Evolutionary conservation across 768 basidiomycete species (phyloP), one percentile per base, ranked within the genome.

Genomic region (Asterophora lycoperdoides): DNA sequence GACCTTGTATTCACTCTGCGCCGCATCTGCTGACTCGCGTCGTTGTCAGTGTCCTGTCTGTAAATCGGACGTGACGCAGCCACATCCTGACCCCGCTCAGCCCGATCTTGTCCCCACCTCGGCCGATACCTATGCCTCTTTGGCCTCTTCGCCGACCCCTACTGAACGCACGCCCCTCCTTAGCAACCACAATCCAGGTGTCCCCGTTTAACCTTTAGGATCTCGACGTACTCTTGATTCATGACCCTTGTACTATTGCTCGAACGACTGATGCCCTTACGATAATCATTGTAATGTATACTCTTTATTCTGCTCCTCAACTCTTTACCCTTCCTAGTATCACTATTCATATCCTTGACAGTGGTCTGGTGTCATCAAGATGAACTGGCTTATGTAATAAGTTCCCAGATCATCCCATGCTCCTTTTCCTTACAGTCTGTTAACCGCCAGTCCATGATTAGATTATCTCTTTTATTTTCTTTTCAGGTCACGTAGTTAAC

Each of bases 51-150:
- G 93, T 58, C 93, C 93, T 5, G 76, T 93, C 2, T 96, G 93
- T 70, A 91, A 94, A 65, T 84, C 89, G 41, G 93, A 96, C 61
- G 91, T 96, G 41, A 95, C 93, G 1, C 79, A 81, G 52, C 79
- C 82, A 49, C 34, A 56, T 30, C 56, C 62, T 51, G 15, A 46
- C 20, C 4, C 46, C 18, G 1, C 41, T 57, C 14, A 47, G 2
- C 55, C 57, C 10, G 54, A 58, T 14, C 6, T 20, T 18, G 23
- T 51, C 37, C 39, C 46, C 45, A 42, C 32, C 41, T 43, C 35
- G 19, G 29, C 19, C 41, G 56, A 60, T 43, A 48, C 51, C 41
- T 51, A 49, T 44, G 30, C 41, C 39, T 50, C 29, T 41, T 41
- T 41, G 48, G 51, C 49, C 44, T 52, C 58, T 42, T 43, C 51